Percentiles rank a stretch among this genome's conserved stretches.
These are phyloP conservation scores for Ceratobasidium sp. DNA, from an alignment of 1,284 basidiomycete species.

Conservation along the genomic window DNA sequence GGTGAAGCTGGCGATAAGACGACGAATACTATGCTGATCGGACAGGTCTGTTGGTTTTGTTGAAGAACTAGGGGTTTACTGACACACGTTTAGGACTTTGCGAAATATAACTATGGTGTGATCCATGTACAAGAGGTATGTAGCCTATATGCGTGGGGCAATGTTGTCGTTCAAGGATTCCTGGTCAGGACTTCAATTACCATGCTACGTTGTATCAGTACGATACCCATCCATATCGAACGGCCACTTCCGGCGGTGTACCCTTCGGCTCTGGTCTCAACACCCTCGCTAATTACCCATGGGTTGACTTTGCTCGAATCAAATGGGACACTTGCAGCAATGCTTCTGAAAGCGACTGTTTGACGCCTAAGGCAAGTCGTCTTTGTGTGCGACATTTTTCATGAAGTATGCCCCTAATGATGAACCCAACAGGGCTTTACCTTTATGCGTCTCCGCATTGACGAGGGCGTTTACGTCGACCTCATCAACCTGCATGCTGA, in stretches of 20 bases:
- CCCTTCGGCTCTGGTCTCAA: slow-evolving; percentile 57
- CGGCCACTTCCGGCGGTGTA: slow-evolving; percentile 54
- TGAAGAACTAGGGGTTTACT: slow-evolving; percentile 49
- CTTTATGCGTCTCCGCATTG: slow-evolving; percentile 54
- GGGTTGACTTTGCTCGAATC: slow-evolving; percentile 54
- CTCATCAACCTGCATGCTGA: slow-evolving; percentile 58
- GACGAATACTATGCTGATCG: slow-evolving; percentile 33
- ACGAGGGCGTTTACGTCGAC: slow-evolving; percentile 56
- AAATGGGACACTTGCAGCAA: slow-evolving; percentile 56
- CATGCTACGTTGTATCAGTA: slow-evolving; percentile 56
- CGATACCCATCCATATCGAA: slow-evolving; percentile 56
- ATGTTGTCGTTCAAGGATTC: background rate
- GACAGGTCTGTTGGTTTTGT: slow-evolving; percentile 47
- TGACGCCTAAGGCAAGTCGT: slow-evolving; percentile 55
- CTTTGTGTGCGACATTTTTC: background rate
- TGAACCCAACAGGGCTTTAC: slow-evolving; percentile 52
- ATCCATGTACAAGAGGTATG: slow-evolving; percentile 56
- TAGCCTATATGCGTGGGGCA: background rate
- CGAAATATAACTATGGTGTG: slow-evolving; percentile 53
- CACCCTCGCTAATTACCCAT: slow-evolving; percentile 56
- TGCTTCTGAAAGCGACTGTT: slow-evolving; percentile 55
- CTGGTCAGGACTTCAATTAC: slow-evolving; percentile 56
- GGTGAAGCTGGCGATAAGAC: slow-evolving; percentile 42
- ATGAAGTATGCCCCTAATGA: background rate
- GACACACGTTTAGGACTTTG: slow-evolving; percentile 50